Evolutionary conservation across 164 flowering plant genomes (phyloP).

Genomic region (Sextonia rubra): DNA sequence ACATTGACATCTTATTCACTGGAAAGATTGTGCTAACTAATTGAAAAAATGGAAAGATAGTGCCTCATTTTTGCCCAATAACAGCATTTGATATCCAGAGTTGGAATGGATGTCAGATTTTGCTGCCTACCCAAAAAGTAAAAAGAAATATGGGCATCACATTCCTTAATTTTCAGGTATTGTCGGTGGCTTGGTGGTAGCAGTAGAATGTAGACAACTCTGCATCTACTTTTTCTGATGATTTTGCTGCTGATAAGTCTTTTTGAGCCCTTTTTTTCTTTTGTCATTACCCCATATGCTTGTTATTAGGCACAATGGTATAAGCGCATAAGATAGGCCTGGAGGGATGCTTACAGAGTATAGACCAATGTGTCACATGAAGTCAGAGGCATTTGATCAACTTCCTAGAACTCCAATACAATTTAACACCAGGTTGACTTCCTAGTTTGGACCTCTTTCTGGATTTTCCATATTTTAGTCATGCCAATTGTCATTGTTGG

Average conservation of each 20-base stretch:
- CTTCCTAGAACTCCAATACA: neutral
- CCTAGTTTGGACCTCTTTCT: neutral
- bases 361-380: neutral
- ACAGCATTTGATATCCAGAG: too few species aligned
- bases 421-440: neutral
- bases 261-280: neutral
- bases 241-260: neutral
- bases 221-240: neutral
- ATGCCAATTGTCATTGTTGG: neutral
- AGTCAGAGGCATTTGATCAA: neutral
- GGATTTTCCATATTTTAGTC: neutral
- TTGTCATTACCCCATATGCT: neutral
- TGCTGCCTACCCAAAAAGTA: too few species aligned
- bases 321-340: neutral
- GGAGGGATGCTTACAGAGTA: neutral
- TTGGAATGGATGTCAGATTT: too few species aligned
- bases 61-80: too few species aligned
- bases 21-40: too few species aligned
- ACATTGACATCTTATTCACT: too few species aligned
- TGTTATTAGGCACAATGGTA: neutral
- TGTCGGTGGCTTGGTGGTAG: too few species aligned
- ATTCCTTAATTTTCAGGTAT: too few species aligned
- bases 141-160: too few species aligned
- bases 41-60: too few species aligned
- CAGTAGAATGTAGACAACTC: neutral